Conservation (phyloP, 163 green algal species). For the Prototheca wickerhamii region DNA sequence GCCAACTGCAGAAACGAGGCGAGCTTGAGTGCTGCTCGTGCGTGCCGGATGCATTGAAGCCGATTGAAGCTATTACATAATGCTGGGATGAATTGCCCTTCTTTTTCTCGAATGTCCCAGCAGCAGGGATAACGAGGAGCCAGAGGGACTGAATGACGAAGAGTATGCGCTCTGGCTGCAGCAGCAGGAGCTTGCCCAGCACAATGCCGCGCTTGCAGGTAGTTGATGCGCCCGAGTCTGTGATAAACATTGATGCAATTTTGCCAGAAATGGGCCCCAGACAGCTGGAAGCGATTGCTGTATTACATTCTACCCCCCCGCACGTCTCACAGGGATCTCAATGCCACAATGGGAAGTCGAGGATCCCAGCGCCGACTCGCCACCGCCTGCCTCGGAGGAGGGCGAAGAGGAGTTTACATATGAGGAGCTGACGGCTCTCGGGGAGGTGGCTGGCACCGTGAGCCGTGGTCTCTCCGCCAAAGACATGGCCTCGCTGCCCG, state of each 20-base stretch:
- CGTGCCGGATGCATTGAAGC: neutral
- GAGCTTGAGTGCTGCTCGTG: neutral
- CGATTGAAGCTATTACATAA: neutral
- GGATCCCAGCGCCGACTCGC: neutral
- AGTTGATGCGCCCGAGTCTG: neutral
- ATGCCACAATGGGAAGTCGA: neutral
- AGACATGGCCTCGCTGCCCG: neutral
- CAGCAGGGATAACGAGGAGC: neutral
- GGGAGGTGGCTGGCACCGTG: conserved; percentile 1
- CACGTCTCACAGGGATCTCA: neutral
- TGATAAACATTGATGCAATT: neutral
- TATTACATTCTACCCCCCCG: neutral
- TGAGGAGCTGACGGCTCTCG: neutral
- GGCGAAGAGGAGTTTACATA: neutral
- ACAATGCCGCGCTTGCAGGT: neutral
- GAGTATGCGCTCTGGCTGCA: neutral
- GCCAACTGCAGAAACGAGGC: neutral
- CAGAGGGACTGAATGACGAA: neutral
- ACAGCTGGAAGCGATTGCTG: neutral
- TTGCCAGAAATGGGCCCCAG: neutral
- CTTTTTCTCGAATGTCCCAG: neutral
- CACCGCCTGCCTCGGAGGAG: too few species aligned
- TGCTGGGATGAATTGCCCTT: neutral
- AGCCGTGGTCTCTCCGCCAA: neutral
- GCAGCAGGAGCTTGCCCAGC: neutral